These are phyloP conservation scores for Fusarium subglutinans DNA, from an alignment of 2,329 filamentous ascomycete genomes.

Conservation along the genomic window DNA sequence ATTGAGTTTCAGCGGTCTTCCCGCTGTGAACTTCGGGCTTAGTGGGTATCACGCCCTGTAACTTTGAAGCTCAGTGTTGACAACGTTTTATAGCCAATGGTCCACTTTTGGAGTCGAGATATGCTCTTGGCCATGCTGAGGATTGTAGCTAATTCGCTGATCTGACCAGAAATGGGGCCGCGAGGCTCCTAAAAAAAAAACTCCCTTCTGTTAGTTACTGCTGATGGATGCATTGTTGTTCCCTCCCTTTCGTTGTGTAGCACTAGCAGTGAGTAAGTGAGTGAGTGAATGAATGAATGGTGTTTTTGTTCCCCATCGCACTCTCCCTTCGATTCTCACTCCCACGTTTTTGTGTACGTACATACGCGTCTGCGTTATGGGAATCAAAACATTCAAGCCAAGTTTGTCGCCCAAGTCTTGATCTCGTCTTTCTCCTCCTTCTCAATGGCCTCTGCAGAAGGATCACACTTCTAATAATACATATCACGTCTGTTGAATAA, in stretches of 20 bases:
- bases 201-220: conserved; percentile 11
- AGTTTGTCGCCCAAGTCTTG: not conserved
- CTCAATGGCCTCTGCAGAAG: not conserved
- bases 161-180: not conserved
- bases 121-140: not conserved
- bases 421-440: not conserved
- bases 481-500: not conserved
- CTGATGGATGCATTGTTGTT: conserved; percentile 26
- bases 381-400: conserved; percentile 12
- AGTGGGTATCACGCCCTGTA: conserved; percentile 16
- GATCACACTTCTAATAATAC: not conserved
- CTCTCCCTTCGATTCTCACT: conserved; percentile 18
- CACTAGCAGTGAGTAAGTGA: not conserved
- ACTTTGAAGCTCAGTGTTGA: not conserved
- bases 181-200: not conserved
- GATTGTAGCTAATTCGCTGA: conserved; percentile 4
- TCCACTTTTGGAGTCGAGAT: not conserved
- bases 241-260: conserved; percentile 12
- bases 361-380: not conserved
- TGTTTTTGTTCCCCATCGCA: conserved; percentile 5
- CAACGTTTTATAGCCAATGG: not conserved
- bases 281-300: not conserved
- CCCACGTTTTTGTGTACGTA: conserved; percentile 25
- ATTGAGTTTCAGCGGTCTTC: conserved; percentile 25
- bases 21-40: conserved; percentile 8